These are phyloP conservation scores for Nemania bipapillata DNA, from an alignment of 2,329 filamentous ascomycete genomes.

Conservation along the genomic window DNA sequence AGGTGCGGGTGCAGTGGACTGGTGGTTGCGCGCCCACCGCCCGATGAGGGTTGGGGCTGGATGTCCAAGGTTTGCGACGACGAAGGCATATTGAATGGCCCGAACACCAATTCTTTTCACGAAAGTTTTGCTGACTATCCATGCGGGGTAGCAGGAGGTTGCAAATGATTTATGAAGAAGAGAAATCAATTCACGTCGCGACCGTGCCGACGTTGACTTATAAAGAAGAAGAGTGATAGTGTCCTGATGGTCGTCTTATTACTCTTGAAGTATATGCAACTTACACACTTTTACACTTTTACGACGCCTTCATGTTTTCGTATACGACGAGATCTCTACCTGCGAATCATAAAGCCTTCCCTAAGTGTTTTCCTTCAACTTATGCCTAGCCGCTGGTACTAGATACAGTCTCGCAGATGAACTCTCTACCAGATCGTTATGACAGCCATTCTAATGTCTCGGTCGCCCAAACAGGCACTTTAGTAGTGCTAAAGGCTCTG, in stretches of 20 bases:
- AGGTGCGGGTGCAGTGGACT: neutral
- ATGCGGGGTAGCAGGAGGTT: conserved; percentile 6
- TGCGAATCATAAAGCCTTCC: neutral
- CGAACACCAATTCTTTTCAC: conserved; percentile 14
- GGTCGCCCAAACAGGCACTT: neutral
- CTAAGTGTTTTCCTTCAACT: neutral
- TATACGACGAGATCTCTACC: neutral
- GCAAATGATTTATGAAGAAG: neutral
- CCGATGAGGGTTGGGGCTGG: conserved; percentile 12
- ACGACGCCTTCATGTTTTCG: neutral
- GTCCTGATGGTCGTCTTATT: neutral
- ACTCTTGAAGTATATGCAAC: neutral
- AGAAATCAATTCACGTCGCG: neutral
- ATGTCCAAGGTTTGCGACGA: conserved; percentile 16
- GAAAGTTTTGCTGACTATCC: conserved; percentile 13
- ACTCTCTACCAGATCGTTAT: neutral
- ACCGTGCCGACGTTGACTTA: neutral
- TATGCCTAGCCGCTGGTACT: neutral
- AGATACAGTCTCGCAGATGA: conserved; percentile 3
- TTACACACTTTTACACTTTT: neutral
- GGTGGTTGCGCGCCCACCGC: neutral
- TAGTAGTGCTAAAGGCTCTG: neutral
- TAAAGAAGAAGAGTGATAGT: conserved; percentile 11
- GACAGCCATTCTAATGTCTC: neutral
- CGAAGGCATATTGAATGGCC: conserved; percentile 13